Conservation (phyloP, 805 yeast species). For the Zygotorulaspora danielsina region DNA sequence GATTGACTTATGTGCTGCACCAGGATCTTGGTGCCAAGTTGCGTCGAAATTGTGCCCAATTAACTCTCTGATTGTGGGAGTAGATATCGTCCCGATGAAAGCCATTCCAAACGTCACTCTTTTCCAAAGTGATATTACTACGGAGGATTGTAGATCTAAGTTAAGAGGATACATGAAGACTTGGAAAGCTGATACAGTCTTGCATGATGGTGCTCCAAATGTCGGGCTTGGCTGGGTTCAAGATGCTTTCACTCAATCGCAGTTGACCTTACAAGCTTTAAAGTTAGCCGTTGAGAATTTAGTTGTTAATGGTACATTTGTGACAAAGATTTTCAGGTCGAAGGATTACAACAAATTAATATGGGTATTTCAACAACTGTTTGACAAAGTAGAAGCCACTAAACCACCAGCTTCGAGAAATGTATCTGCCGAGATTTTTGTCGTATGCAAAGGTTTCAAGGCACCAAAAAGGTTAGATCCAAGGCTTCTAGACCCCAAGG, state of each 20-base stretch:
- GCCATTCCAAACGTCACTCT: slow-evolving; percentile 93
- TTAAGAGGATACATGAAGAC: slow-evolving; percentile 95
- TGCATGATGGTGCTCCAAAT: slow-evolving; percentile 99
- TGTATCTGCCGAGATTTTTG: slow-evolving; percentile 98
- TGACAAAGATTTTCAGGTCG: slow-evolving; percentile 96
- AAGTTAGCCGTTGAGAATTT: slow-evolving; percentile 92
- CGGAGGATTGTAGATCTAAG: slow-evolving; percentile 94
- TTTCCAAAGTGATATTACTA: slow-evolving; percentile 94
- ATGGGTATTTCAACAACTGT: slow-evolving; percentile 96
- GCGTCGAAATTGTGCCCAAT: slow-evolving; percentile 91
- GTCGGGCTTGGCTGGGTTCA: slow-evolving; percentile 99
- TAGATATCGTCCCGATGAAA: slow-evolving; percentile 96
- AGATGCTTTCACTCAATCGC: slow-evolving; percentile 98
- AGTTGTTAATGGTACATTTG: slow-evolving; percentile 88
- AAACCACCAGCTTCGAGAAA: slow-evolving; percentile 99
- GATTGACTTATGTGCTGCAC: slow-evolving; percentile 97
- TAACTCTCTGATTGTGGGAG: slow-evolving; percentile 92
- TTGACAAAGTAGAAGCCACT: slow-evolving; percentile 96
- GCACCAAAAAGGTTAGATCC: slow-evolving; percentile 96
- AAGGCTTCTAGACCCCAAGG: slow-evolving; percentile 81
- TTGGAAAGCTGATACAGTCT: slow-evolving; percentile 97
- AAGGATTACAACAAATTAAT: slow-evolving; percentile 94
- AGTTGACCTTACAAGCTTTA: slow-evolving; percentile 87
- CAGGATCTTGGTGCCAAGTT: slow-evolving; percentile 99
- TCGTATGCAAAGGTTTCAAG: slow-evolving; percentile 91